A percentile compares a stretch with the other conserved stretches of the same genome.
Evolutionary conservation across 2,329 filamentous ascomycete species (phyloP).

Genomic region (Botrytis elliptica): DNA sequence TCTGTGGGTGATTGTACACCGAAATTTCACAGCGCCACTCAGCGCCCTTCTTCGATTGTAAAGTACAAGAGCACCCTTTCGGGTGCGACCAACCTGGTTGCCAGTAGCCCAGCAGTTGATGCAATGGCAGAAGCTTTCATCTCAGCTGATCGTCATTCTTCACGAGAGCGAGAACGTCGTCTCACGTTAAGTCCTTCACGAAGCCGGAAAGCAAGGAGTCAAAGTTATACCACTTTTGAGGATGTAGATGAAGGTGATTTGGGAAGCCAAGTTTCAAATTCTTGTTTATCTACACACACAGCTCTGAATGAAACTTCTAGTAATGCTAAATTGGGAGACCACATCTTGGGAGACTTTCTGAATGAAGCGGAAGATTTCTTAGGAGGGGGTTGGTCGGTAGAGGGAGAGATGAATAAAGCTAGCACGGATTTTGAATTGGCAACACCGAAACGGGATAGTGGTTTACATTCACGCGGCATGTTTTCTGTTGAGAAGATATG

Average conservation of each 20-base stretch:
- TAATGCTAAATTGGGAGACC: conserved; percentile 21
- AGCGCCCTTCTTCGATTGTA: conserved; percentile 26
- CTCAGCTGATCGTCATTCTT: conserved; percentile 43
- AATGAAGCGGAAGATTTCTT: conserved; percentile 35
- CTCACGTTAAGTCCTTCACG: conserved; percentile 34
- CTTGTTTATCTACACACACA: neutral
- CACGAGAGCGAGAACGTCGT: conserved; percentile 23
- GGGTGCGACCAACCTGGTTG: conserved; percentile 17
- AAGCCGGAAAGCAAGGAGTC: neutral
- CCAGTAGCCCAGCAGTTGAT: conserved; percentile 44
- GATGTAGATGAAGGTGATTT: conserved; percentile 1
- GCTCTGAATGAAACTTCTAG: conserved; percentile 42
- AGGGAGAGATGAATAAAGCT: conserved; percentile 40
- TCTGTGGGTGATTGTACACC: conserved; percentile 20
- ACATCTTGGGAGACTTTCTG: neutral
- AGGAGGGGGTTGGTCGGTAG: conserved; percentile 42
- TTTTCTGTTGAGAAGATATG: conserved; percentile 28
- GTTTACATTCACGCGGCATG: conserved; percentile 27
- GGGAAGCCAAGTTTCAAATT: neutral
- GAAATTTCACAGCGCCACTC: conserved; percentile 20
- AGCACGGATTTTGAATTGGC: conserved; percentile 4
- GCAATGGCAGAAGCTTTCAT: conserved; percentile 53
- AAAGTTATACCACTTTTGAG: neutral
- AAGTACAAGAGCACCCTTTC: conserved; percentile 27
- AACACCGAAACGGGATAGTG: conserved; percentile 15